These are phyloP conservation scores for Pholiota conissans DNA, from an alignment of 768 basidiomycete genomes.

Conservation along the genomic window DNA sequence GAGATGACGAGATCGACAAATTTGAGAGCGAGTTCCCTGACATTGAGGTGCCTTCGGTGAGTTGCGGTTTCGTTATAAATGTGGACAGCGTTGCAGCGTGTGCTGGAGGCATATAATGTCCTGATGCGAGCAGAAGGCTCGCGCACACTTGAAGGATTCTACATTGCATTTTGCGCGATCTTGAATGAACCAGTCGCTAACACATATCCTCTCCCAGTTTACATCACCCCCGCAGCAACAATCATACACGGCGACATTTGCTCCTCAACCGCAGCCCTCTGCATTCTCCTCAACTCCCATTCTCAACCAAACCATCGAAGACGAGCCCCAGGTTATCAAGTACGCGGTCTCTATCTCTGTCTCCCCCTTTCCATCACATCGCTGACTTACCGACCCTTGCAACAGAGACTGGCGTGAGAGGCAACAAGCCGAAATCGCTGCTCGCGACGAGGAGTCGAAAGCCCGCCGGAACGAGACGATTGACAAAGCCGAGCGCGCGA, in stretches of 20 bases:
- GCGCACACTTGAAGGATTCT: not conserved
- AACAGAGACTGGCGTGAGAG: slow-evolving; percentile 83
- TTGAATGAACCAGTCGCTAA: slow-evolving; percentile 1
- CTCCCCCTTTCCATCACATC: not conserved
- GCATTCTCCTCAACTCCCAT: slow-evolving; percentile 73
- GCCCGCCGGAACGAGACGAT: slow-evolving; percentile 80
- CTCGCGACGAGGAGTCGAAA: slow-evolving; percentile 80
- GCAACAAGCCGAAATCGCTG: slow-evolving; percentile 80
- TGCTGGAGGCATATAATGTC: not conserved
- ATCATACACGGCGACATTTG: slow-evolving; percentile 59
- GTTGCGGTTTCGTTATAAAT: slow-evolving; percentile 9
- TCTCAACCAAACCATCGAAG: slow-evolving; percentile 67
- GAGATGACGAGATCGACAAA: slow-evolving; percentile 81
- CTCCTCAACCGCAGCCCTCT: slow-evolving; percentile 76
- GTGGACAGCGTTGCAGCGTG: not conserved
- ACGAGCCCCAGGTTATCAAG: slow-evolving; percentile 88
- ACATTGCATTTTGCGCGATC: not conserved
- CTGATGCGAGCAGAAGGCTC: not conserved
- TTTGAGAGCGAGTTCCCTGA: slow-evolving; percentile 88
- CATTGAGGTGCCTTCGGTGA: slow-evolving; percentile 51
- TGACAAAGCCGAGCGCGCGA: slow-evolving; percentile 78
- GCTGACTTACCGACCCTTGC: slow-evolving; percentile 1
- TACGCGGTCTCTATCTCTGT: slow-evolving; percentile 31
- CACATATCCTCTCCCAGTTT: slow-evolving; percentile 28
- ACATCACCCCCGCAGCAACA: slow-evolving; percentile 34